Conservation (phyloP, 2,329 filamentous ascomycete species). For the Seiridium unicorne region DNA sequence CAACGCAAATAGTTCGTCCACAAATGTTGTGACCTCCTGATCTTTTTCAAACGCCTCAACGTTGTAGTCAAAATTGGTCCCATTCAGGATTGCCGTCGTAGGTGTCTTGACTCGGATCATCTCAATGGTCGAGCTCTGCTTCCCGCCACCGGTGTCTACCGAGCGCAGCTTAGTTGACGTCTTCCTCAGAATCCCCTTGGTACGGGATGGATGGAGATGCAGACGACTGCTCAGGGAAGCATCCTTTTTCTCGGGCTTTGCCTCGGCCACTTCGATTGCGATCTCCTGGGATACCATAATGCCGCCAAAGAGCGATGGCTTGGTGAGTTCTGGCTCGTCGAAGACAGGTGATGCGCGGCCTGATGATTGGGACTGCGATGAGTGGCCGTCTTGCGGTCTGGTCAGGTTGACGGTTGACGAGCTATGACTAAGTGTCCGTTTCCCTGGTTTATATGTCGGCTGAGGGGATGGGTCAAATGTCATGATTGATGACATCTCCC, state of each 20-base stretch:
- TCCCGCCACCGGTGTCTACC: background rate
- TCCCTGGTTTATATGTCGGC: background rate
- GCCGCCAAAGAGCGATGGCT: background rate
- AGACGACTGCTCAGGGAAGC: background rate
- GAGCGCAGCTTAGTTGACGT: background rate
- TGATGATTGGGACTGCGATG: background rate
- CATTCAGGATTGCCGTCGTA: background rate
- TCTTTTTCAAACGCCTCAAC: background rate
- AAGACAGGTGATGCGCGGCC: background rate
- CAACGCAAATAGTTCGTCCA: background rate
- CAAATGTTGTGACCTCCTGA: background rate
- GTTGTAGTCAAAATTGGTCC: background rate
- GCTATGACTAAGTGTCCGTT: background rate
- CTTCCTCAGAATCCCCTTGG: background rate
- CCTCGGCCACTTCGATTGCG: background rate
- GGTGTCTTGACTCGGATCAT: background rate
- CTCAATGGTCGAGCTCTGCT: background rate
- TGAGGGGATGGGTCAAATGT: background rate
- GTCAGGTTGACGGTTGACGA: background rate
- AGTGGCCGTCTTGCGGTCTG: background rate
- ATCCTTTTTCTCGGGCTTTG: background rate
- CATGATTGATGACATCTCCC: background rate
- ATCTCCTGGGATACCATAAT: slow-evolving; percentile 1
- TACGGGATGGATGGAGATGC: background rate
- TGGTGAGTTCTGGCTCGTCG: background rate